Conservation (phyloP, 1,139 yeast genomes). For the Magnusiomyces fungicola region DNA sequence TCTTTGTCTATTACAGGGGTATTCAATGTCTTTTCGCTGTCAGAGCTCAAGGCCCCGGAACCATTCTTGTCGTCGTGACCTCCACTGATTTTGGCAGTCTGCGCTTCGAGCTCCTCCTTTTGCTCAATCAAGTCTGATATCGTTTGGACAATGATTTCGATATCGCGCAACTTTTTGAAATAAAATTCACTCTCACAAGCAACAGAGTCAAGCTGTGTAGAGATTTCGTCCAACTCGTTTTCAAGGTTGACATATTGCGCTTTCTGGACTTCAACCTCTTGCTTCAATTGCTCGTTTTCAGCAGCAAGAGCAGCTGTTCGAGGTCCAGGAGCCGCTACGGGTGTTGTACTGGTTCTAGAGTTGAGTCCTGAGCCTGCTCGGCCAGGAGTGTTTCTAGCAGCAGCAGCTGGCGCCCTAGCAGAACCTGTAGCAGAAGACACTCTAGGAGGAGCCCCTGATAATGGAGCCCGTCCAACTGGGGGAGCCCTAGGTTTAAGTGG, state of each 20-base stretch:
- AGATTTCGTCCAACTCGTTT: slow-evolving; percentile 42
- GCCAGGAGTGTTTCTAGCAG: slow-evolving; percentile 23
- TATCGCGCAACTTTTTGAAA: slow-evolving; percentile 79
- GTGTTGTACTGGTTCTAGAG: slow-evolving; percentile 17
- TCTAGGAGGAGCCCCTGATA: slow-evolving; percentile 14
- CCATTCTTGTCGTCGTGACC: slow-evolving; percentile 25
- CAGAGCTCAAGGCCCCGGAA: slow-evolving; percentile 15
- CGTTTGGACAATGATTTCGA: slow-evolving; percentile 71
- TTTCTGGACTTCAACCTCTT: slow-evolving; percentile 13
- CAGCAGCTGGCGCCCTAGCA: slow-evolving; percentile 10
- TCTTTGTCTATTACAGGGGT: slow-evolving; percentile 14
- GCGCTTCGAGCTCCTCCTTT: slow-evolving; percentile 23
- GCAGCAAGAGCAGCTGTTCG: slow-evolving; percentile 1
- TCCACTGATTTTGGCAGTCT: slow-evolving; percentile 18
- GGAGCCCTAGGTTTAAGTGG: too few relatives aligned
- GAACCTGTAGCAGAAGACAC: slow-evolving; percentile 11
- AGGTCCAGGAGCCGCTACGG: slow-evolving; percentile 8
- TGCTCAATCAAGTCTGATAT: slow-evolving; percentile 45
- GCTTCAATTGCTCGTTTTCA: background rate
- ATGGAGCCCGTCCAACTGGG: background rate
- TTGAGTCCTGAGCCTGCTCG: slow-evolving; percentile 10
- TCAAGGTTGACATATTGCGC: slow-evolving; percentile 35
- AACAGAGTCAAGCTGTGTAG: slow-evolving; percentile 39
- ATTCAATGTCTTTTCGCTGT: background rate
- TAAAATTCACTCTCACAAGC: slow-evolving; percentile 73